Evolutionary conservation across 208 protist genomes (phyloP), one percentile per base, ranked within the genome.

Genomic region (Crithidia bombi): DNA sequence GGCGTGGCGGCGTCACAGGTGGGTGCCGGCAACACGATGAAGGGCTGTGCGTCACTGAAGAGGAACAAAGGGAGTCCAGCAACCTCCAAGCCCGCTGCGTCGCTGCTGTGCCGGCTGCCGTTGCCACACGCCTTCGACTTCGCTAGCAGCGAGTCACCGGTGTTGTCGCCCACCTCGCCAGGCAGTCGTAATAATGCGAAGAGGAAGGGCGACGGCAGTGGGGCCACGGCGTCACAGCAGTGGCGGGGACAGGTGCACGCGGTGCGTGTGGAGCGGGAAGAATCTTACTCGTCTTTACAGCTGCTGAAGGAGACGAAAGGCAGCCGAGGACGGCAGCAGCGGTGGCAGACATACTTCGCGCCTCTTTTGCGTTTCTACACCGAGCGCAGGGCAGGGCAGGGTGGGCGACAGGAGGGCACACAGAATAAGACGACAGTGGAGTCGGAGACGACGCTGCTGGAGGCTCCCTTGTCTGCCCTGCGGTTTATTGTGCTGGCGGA

Each of bases 331-430:
- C 89, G 89, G 33, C 73, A 75, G 52, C 52, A 51, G 61, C 77
- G 80, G 41, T 94, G 89, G 89, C 73, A 86, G 55, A 59, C 61
- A n/a, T 82, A 88, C 71, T 75, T 94, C 26, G 66, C 71, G 0
- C 79, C 86, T 0, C 75, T 94, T n/a, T 55, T 94, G 51, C 36
- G 49, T 25, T 73, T 82, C 59, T 94, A 90, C 75, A 38, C 41
- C n/a, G 35, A 64, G 58, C 41, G 54, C 54, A 49, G 32, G 32
- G 35, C 26, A 1, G 30, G 39, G 3, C 15, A 15, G 1, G 36
- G 3, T 3, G 47, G 2, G 21, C n/a, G 46, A 3, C 28, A 7
- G 21, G 23, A 5, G 25, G 0, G n/a, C 30, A 5, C 6, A 26
- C 43, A 43, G 30, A 14, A 23, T 17, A 55, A 54, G 25, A 44